Percentiles rank a stretch among this genome's conserved stretches.
phyloP scores from a whole-genome alignment of 805 yeast species.

The Wickerhamomyces xylosicus region DNA sequence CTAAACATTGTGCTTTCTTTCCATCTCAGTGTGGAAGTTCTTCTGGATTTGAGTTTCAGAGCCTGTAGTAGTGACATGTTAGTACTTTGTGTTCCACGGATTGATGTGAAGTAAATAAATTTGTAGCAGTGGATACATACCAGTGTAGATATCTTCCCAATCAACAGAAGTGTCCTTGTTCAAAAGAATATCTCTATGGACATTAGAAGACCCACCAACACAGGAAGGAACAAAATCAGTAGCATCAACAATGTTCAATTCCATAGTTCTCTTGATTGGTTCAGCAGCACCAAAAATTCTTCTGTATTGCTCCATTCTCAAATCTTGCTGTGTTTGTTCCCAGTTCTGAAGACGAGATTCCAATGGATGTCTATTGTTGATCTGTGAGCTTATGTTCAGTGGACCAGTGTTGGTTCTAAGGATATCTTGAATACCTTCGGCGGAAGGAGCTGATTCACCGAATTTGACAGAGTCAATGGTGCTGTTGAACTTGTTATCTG shows the following conservation, averaged over 20 bases:
- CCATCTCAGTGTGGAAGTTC: conserved; percentile 71
- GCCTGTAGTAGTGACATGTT: conserved; percentile 20
- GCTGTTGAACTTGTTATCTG: conserved; percentile 34
- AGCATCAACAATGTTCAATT: conserved; percentile 57
- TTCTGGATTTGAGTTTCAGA: conserved; percentile 24
- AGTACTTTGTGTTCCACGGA: conserved; percentile 1
- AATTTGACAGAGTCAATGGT: conserved; percentile 40
- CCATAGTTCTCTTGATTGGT: conserved; percentile 90
- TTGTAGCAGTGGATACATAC: conserved; percentile 19
- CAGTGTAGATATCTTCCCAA: conserved; percentile 88
- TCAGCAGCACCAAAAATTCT: conserved; percentile 87
- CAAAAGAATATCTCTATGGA: conserved; percentile 70
- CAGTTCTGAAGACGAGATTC: conserved; percentile 68
- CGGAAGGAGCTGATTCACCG: conserved; percentile 46
- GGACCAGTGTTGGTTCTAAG: conserved; percentile 59
- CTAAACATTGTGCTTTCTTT: conserved; percentile 33
- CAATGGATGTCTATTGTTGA: conserved; percentile 78
- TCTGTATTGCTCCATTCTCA: conserved; percentile 68
- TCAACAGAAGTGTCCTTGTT: conserved; percentile 72
- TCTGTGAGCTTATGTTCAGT: conserved; percentile 38
- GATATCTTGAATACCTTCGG: conserved; percentile 62
- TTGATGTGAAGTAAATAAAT: no score
- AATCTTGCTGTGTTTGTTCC: conserved; percentile 66
- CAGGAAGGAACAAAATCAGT: conserved; percentile 60
- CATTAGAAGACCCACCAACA: conserved; percentile 44